phyloP scores from a whole-genome alignment of 2,329 filamentous ascomycete species.

The Trichoderma cornu-damae region DNA sequence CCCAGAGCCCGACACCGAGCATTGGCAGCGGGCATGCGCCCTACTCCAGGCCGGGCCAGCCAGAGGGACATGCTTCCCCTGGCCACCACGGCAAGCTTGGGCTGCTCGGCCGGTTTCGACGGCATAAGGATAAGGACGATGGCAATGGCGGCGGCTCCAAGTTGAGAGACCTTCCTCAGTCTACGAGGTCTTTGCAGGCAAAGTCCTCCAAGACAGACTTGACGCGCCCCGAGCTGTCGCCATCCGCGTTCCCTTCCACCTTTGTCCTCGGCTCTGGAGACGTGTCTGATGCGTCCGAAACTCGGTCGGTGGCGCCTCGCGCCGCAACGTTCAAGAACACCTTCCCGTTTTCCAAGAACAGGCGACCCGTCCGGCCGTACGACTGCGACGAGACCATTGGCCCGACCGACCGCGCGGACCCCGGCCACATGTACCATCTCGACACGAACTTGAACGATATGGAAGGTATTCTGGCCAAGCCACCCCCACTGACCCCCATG shows the following conservation, averaged over 20 bases:
- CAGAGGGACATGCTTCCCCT: constrained; percentile 56
- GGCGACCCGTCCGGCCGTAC: constrained; percentile 40
- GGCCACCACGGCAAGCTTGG: constrained; percentile 48
- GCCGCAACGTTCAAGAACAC: constrained; percentile 57
- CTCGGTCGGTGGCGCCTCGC: constrained; percentile 29
- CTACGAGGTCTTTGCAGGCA: constrained; percentile 48
- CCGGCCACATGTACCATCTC: constrained; percentile 64
- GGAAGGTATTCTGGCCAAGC: constrained; percentile 79
- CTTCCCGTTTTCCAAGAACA: constrained; percentile 57
- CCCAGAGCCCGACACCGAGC: constrained; percentile 79
- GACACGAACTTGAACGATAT: constrained; percentile 88
- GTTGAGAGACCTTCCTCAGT: constrained; percentile 47
- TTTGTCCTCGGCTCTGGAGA: constrained; percentile 28
- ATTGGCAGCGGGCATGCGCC: constrained; percentile 52
- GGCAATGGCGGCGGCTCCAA: constrained; percentile 32
- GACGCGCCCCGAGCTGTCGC: constrained; percentile 36
- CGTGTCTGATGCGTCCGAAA: constrained; percentile 30
- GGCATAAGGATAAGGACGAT: constrained; percentile 53
- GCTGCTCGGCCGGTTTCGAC: constrained; percentile 46
- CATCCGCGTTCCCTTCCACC: constrained; percentile 34
- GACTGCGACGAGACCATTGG: constrained; percentile 58
- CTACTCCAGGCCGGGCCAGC: constrained; percentile 45
- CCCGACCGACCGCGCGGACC: constrained; percentile 55
- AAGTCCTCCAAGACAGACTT: constrained; percentile 48
- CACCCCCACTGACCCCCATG: constrained; percentile 65